Conservation (phyloP, 345 rosid genomes). For the Lepidium sativum region DNA sequence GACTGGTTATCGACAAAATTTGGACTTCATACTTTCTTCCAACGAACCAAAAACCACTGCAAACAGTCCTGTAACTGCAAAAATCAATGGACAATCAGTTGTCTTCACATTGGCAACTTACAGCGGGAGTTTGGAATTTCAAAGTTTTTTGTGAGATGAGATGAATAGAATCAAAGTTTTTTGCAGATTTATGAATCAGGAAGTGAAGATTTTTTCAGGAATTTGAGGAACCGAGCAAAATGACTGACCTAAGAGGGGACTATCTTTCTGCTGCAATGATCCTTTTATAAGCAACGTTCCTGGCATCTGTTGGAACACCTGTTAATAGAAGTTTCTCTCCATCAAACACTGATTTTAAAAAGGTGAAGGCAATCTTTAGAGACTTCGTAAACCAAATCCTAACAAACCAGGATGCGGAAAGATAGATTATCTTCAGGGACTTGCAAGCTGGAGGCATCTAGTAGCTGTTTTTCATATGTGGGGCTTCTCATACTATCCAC, state of each 20-base stretch:
- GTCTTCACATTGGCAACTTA: not conserved
- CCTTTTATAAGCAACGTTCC: conserved; percentile 80
- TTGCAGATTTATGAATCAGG: not conserved
- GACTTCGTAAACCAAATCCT: not conserved
- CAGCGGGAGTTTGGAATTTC: not conserved
- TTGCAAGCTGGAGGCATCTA: conserved; percentile 21
- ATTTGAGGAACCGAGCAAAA: not conserved
- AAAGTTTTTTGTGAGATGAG: not conserved
- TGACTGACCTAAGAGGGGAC: conserved; percentile 45
- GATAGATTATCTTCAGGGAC: conserved; percentile 29
- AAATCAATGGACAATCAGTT: not conserved
- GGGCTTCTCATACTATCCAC: conserved; percentile 16
- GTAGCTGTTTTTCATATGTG: conserved; percentile 19
- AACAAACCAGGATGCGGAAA: conserved; percentile 48
- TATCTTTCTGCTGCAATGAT: conserved; percentile 48
- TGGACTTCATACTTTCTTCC: conserved; percentile 43
- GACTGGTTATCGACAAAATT: conserved; percentile 31
- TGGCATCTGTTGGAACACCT: conserved; percentile 81
- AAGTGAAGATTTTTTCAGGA: not conserved
- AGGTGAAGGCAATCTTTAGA: not conserved
- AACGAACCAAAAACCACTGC: conserved; percentile 40
- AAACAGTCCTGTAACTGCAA: conserved; percentile 47
- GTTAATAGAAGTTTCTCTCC: not conserved
- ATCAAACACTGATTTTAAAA: not conserved
- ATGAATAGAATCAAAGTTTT: not conserved